phyloP scores from a whole-genome alignment of 1,284 basidiomycete genomes.

The Fistulinella cinereoalba region DNA sequence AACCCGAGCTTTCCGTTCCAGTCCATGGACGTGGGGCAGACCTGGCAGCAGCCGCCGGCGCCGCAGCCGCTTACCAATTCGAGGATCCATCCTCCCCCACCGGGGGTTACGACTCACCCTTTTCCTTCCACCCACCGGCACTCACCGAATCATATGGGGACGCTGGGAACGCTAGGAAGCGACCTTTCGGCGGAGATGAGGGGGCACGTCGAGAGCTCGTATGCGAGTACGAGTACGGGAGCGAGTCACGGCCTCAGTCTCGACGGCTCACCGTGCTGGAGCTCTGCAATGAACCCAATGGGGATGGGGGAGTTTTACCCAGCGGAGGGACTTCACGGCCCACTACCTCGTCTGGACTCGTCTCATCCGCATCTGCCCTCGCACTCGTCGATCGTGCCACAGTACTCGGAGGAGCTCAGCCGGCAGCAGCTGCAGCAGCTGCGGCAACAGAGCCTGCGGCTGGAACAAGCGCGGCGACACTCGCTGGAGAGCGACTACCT shows the following conservation, averaged over 20 bases:
- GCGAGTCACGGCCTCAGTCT: constrained; percentile 70
- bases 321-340: constrained; percentile 41
- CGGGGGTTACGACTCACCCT: constrained; percentile 54
- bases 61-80: constrained; percentile 31
- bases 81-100: constrained; percentile 33
- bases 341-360: constrained; percentile 48
- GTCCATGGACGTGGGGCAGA: constrained; percentile 37
- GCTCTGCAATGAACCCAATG: constrained; percentile 68
- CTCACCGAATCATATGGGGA: constrained; percentile 39
- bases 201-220: constrained; percentile 35
- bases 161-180: constrained; percentile 55
- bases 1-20: constrained; percentile 43
- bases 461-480: constrained; percentile 29
- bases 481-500: constrained; percentile 36
- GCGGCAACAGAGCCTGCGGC: constrained; percentile 26
- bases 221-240: constrained; percentile 56
- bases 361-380: constrained; percentile 45
- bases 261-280: constrained; percentile 80
- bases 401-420: constrained; percentile 44
- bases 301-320: constrained; percentile 35
- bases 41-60: constrained; percentile 30
- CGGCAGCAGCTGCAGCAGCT: constrained; percentile 44
- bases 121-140: constrained; percentile 76
- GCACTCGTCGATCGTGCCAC: constrained; percentile 43
- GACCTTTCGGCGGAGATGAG: constrained; percentile 55